Evolutionary conservation across 139 green algal genomes (phyloP).

Genomic region (Chlorella sorokiniana): DNA sequence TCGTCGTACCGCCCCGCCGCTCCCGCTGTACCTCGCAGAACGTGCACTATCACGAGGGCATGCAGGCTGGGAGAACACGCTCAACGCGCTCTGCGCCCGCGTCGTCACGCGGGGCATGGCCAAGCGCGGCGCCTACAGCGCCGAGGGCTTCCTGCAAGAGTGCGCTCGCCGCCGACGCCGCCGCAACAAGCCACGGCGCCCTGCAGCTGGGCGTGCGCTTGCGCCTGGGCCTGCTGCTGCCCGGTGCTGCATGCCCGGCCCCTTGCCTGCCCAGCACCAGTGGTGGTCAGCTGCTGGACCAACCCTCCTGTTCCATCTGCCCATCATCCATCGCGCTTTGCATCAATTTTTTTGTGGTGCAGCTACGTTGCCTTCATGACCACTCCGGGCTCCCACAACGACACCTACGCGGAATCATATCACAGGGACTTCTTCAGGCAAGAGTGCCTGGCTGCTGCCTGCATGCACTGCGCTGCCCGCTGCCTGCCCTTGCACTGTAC

Average conservation of each 20-base stretch:
- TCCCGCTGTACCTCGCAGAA: not conserved
- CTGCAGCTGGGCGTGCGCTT: too few relatives aligned
- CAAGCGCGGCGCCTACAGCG: not conserved
- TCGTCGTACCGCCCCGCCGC: too few relatives aligned
- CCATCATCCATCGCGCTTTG: not conserved
- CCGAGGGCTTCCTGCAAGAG: conserved; percentile 23
- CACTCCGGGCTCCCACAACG: conserved; percentile 23
- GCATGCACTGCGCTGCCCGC: too few relatives aligned
- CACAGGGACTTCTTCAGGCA: conserved; percentile 31
- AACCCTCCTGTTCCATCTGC: too few relatives aligned
- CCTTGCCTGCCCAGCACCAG: too few relatives aligned
- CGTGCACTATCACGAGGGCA: conserved; percentile 36
- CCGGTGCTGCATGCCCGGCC: not conserved
- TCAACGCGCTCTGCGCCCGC: conserved; percentile 24
- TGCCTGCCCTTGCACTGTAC: too few relatives aligned
- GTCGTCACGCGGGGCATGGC: conserved; percentile 25
- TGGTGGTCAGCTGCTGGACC: too few relatives aligned
- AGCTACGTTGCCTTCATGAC: conserved; percentile 33
- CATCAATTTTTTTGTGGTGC: not conserved
- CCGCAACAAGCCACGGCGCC: not conserved
- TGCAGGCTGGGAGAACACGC: conserved; percentile 29
- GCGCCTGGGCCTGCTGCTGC: not conserved
- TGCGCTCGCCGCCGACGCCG: not conserved
- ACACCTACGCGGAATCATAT: conserved; percentile 19
- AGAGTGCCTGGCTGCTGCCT: too few relatives aligned